A percentile compares a stretch with the other conserved stretches of the same genome.
Conservation (phyloP, 352 stramenopile genomes). For the Elongisporangium anandrum region DNA sequence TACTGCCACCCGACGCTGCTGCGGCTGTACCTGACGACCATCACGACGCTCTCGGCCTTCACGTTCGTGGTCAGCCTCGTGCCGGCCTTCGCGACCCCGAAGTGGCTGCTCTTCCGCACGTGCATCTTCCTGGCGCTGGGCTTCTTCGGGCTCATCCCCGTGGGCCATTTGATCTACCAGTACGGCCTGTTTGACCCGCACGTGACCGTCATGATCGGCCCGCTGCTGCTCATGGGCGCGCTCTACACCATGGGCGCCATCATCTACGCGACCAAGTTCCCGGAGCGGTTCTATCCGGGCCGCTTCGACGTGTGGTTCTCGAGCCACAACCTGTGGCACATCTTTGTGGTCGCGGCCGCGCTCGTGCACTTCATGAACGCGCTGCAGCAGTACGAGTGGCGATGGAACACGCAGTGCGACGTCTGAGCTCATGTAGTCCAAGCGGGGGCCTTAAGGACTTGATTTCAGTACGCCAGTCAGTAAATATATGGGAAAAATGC, state of each 20-base stretch:
- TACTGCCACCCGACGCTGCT: constrained; percentile 74
- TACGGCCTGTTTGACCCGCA: constrained; percentile 78
- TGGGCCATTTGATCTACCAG: constrained; percentile 70
- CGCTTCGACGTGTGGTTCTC: constrained; percentile 84
- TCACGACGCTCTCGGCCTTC: constrained; percentile 59
- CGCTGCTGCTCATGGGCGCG: constrained; percentile 65
- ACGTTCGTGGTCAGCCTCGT: constrained; percentile 72
- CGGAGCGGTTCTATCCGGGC: constrained; percentile 80
- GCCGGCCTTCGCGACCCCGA: constrained; percentile 64
- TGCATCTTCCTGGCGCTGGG: constrained; percentile 74
- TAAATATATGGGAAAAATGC: neutral
- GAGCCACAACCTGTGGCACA: constrained; percentile 87
- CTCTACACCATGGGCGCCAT: constrained; percentile 78
- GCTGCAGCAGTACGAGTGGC: constrained; percentile 85
- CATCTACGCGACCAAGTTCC: constrained; percentile 85
- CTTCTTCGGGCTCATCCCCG: constrained; percentile 79
- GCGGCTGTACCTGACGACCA: constrained; percentile 59
- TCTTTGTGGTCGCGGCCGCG: constrained; percentile 82
- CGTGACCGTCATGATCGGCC: constrained; percentile 81
- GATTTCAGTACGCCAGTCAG: neutral
- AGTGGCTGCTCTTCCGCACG: constrained; percentile 67
- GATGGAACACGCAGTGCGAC: constrained; percentile 77
- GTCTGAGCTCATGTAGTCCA: constrained; percentile 21
- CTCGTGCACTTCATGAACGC: constrained; percentile 83
- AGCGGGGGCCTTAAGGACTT: neutral